Conservation (phyloP, 1,284 basidiomycete genomes). For the Trichosporon asahii region DNA sequence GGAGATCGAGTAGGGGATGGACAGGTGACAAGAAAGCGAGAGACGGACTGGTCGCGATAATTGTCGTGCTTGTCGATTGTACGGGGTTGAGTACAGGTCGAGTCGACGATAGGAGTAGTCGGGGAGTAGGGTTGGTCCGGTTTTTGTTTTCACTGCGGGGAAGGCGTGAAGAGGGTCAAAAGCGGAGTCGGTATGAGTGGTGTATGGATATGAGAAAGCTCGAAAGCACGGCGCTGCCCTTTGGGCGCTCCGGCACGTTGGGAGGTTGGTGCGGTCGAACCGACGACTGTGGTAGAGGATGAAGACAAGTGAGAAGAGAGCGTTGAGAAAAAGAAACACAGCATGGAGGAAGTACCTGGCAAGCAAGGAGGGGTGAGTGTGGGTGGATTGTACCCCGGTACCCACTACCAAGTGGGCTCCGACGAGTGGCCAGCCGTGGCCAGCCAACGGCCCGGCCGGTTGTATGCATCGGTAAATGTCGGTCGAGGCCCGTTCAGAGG, state of each 20-base stretch:
- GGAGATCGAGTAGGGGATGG: background rate
- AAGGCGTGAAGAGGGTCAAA: background rate
- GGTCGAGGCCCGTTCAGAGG: constrained; percentile 6
- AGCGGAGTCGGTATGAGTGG: background rate
- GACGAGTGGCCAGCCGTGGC: background rate
- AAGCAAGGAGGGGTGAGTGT: background rate
- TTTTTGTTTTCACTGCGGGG: constrained; percentile 6
- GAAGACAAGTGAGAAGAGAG: background rate
- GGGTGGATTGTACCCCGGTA: background rate
- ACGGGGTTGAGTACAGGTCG: background rate
- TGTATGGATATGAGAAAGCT: background rate
- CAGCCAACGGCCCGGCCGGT: constrained; percentile 8
- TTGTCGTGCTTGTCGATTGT: background rate
- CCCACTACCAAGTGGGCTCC: constrained; percentile 8
- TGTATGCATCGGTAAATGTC: constrained; percentile 8
- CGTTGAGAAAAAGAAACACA: constrained; percentile 9
- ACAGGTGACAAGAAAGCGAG: background rate
- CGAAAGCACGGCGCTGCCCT: constrained; percentile 9
- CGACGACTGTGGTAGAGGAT: background rate
- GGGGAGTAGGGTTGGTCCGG: constrained; percentile 8
- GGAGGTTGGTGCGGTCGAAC: constrained; percentile 6
- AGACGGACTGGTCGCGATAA: background rate
- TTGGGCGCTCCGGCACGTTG: constrained; percentile 11
- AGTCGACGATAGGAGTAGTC: background rate
- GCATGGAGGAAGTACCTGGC: constrained; percentile 2